These are phyloP conservation scores for Sugiyamaella qingdaonensis DNA, from an alignment of 805 yeast genomes.

Conservation along the genomic window DNA sequence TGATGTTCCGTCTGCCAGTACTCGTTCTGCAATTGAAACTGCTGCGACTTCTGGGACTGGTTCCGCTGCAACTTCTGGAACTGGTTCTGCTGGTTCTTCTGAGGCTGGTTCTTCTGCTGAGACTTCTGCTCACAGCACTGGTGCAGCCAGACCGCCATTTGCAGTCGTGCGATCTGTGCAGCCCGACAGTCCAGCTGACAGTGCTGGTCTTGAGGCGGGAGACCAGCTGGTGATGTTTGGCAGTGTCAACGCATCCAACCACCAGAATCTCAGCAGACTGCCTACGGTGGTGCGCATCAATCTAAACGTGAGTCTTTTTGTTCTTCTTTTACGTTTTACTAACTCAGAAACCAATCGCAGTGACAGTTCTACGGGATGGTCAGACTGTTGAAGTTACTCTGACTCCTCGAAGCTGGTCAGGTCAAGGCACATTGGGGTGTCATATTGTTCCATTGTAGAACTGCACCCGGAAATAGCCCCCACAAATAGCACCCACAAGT, in stretches of 20 bases:
- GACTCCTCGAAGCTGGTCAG: slow-evolving; percentile 58
- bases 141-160: slow-evolving; percentile 22
- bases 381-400: slow-evolving; percentile 21
- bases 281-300: slow-evolving; percentile 42
- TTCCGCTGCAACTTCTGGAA: background rate
- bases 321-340: background rate
- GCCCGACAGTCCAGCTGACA: slow-evolving; percentile 51
- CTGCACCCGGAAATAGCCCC: background rate
- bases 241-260: slow-evolving; percentile 50
- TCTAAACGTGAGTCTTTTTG: slow-evolving; percentile 25
- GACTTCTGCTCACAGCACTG: background rate
- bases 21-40: background rate
- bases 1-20: background rate
- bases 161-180: slow-evolving; percentile 46
- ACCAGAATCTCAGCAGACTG: slow-evolving; percentile 43
- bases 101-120: background rate
- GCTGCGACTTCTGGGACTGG: background rate
- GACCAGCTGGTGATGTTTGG: slow-evolving; percentile 59
- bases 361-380: slow-evolving; percentile 25
- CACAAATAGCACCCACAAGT: background rate
- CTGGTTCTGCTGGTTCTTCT: background rate
- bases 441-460: slow-evolving; percentile 39
- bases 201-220: slow-evolving; percentile 49
- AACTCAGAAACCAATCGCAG: slow-evolving; percentile 21
- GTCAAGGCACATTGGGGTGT: slow-evolving; percentile 68